phyloP scores from a whole-genome alignment of 768 basidiomycete species.

The Neoboletus subvelutipes region DNA sequence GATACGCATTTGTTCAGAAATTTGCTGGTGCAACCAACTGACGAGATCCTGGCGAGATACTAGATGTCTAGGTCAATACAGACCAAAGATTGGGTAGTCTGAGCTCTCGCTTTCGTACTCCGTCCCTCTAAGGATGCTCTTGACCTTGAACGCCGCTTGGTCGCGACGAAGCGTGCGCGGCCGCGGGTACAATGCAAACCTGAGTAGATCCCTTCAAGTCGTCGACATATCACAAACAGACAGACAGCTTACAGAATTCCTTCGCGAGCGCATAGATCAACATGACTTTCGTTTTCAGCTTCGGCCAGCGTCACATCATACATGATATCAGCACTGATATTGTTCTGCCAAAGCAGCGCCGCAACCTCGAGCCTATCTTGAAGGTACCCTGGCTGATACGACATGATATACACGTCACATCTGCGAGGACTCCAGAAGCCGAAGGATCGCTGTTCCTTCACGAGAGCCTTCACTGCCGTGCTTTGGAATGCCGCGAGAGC shows the following conservation, averaged over 20 bases:
- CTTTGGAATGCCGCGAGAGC: slow-evolving; percentile 70
- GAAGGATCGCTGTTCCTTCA: slow-evolving; percentile 80
- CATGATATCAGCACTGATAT: slow-evolving; percentile 86
- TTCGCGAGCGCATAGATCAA: slow-evolving; percentile 72
- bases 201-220: slow-evolving; percentile 45
- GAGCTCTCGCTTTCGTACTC: slow-evolving; percentile 60
- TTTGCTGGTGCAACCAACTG: slow-evolving; percentile 71
- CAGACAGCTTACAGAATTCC: slow-evolving; percentile 68
- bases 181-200: slow-evolving; percentile 52
- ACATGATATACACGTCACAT: slow-evolving; percentile 85
- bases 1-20: slow-evolving; percentile 75
- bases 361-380: slow-evolving; percentile 78
- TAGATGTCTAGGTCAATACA: slow-evolving; percentile 34
- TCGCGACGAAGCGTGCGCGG: slow-evolving; percentile 58
- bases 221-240: not conserved
- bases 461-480: slow-evolving; percentile 58
- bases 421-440: slow-evolving; percentile 89
- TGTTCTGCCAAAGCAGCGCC: slow-evolving; percentile 73
- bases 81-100: not conserved
- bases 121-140: slow-evolving; percentile 76
- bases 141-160: slow-evolving; percentile 74
- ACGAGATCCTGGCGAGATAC: slow-evolving; percentile 69
- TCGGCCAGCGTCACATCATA: slow-evolving; percentile 73
- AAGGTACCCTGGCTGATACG: slow-evolving; percentile 71
- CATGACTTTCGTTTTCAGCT: slow-evolving; percentile 60